These are phyloP conservation scores for Saposhnikovia divaricata DNA, from an alignment of 129 eudicot genomes.

Conservation along the genomic window DNA sequence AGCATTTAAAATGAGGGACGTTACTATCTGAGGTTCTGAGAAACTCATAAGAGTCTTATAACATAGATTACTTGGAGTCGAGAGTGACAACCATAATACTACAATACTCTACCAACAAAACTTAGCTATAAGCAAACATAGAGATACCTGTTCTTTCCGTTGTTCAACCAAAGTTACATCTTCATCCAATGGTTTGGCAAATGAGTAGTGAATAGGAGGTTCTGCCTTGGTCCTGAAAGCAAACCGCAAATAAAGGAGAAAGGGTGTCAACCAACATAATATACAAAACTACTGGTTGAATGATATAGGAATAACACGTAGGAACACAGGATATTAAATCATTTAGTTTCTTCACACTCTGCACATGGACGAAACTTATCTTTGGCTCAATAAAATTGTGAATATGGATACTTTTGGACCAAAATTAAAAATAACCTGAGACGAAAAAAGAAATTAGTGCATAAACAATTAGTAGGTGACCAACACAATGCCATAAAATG, in stretches of 20 bases:
- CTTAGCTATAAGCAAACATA: neutral
- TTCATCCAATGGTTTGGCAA: slow-evolving; percentile 73
- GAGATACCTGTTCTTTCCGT: slow-evolving; percentile 62
- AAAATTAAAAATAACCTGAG: slow-evolving; percentile 95
- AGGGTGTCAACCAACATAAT: slow-evolving; percentile 20
- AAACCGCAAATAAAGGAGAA: slow-evolving; percentile 17
- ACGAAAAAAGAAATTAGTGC: slow-evolving; percentile 5
- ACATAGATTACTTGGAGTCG: neutral
- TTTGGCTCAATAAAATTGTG: slow-evolving; percentile 96
- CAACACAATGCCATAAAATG: neutral
- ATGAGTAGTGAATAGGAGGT: slow-evolving; percentile 72
- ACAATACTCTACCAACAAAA: neutral
- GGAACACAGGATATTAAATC: slow-evolving; percentile 33
- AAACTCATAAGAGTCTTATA: neutral
- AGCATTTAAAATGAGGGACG: neutral
- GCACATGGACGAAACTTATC: slow-evolving; percentile 93
- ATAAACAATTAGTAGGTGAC: slow-evolving; percentile 5
- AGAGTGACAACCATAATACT: neutral
- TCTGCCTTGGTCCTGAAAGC: slow-evolving; percentile 90
- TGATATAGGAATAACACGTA: slow-evolving; percentile 18
- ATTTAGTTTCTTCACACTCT: slow-evolving; percentile 59
- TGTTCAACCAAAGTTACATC: slow-evolving; percentile 46
- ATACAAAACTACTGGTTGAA: slow-evolving; percentile 14
- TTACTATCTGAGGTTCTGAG: neutral
- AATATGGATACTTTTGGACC: slow-evolving; percentile 99